phyloP scores from a whole-genome alignment of 2,329 filamentous ascomycete species.

The Pseudovirgaria hyperparasitica region DNA sequence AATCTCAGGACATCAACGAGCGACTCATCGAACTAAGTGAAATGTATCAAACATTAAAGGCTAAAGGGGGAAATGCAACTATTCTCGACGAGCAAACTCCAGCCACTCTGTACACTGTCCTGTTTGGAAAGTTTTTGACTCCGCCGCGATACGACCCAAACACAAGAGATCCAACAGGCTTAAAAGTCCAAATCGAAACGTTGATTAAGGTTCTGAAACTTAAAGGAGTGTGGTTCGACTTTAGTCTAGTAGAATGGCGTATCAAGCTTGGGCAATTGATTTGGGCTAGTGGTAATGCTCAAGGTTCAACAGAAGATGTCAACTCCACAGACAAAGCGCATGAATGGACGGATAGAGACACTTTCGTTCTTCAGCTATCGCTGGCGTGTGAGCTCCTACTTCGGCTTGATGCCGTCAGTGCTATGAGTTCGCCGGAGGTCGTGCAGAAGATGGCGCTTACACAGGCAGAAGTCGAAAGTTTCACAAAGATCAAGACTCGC shows the following conservation, averaged over 20 bases:
- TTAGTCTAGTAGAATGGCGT: constrained; percentile 62
- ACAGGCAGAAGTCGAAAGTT: constrained; percentile 29
- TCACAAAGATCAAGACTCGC: constrained; percentile 33
- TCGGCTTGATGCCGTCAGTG: constrained; percentile 37
- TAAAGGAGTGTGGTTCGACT: constrained; percentile 61
- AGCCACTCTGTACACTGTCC: constrained; percentile 35
- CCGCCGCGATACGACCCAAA: constrained; percentile 26
- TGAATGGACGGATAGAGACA: constrained; percentile 34
- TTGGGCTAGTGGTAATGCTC: constrained; percentile 38
- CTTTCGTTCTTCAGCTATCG: constrained; percentile 41
- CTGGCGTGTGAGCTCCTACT: constrained; percentile 42
- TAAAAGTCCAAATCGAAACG: constrained; percentile 58
- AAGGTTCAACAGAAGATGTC: constrained; percentile 13
- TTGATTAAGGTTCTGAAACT: constrained; percentile 52
- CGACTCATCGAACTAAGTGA: constrained; percentile 31
- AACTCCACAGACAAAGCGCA: constrained; percentile 6
- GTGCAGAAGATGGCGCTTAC: constrained; percentile 28
- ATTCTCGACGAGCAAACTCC: constrained; percentile 37
- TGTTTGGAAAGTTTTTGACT: constrained; percentile 30
- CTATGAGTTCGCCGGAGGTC: constrained; percentile 17
- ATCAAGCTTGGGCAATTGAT: constrained; percentile 60
- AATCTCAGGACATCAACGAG: constrained; percentile 19
- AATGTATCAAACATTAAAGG: constrained; percentile 39
- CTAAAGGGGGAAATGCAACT: constrained; percentile 41
- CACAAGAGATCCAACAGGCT: constrained; percentile 43